Percentiles rank a stretch among this genome's conserved stretches.
Evolutionary conservation across 805 yeast genomes (phyloP).

Genomic region (Cyberlindnera maritima): DNA sequence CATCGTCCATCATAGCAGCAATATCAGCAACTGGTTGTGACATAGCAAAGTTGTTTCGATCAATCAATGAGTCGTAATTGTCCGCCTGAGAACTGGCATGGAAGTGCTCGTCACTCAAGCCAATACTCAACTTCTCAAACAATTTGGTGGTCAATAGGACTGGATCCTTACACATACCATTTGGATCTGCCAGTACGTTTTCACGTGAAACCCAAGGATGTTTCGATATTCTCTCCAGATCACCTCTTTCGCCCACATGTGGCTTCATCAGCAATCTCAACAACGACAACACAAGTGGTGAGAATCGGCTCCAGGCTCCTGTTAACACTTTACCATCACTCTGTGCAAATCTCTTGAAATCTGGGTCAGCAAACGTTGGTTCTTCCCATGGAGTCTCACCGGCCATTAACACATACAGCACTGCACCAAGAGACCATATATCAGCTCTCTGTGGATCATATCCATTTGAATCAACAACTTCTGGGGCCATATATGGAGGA

Average conservation of each 20-base stretch:
- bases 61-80: conserved; percentile 22
- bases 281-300: conserved; percentile 47
- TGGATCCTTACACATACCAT: conserved; percentile 56
- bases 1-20: conserved; percentile 42
- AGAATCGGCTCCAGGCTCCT: conserved; percentile 56
- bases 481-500: conserved; percentile 81
- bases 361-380: conserved; percentile 51
- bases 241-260: conserved; percentile 42
- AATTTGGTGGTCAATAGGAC: conserved; percentile 47
- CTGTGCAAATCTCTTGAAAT: conserved; percentile 39
- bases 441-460: conserved; percentile 61
- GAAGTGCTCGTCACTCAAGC: conserved; percentile 48
- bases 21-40: conserved; percentile 48
- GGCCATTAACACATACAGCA: conserved; percentile 56
- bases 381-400: conserved; percentile 76
- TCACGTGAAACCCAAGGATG: conserved; percentile 56
- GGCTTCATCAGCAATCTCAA: conserved; percentile 52
- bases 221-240: conserved; percentile 37
- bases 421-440: conserved; percentile 69
- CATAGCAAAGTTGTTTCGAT: conserved; percentile 26
- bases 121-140: conserved; percentile 50
- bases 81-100: conserved; percentile 19
- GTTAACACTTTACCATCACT: conserved; percentile 44
- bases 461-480: conserved; percentile 42
- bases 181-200: conserved; percentile 40